Conservation (phyloP, 2,329 filamentous ascomycete genomes). For the Ascochyta pisi region DNA sequence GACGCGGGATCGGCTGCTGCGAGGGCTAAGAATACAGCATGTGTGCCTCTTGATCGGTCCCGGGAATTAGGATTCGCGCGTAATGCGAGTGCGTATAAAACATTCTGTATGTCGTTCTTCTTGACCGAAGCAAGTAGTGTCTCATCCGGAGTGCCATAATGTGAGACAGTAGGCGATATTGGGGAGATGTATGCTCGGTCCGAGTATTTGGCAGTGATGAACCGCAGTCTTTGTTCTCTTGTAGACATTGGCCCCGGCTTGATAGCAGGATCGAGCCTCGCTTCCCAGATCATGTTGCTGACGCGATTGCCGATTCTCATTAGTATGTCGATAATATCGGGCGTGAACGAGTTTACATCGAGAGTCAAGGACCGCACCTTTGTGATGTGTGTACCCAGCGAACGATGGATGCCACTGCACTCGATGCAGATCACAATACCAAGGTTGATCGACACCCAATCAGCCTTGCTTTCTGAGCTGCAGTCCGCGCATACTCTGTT, state of each 20-base stretch:
- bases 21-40: constrained; percentile 87
- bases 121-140: constrained; percentile 91
- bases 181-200: constrained; percentile 82
- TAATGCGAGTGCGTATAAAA: constrained; percentile 87
- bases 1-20: constrained; percentile 90
- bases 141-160: constrained; percentile 82
- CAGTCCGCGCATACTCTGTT: constrained; percentile 96
- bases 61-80: constrained; percentile 79
- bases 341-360: constrained; percentile 94
- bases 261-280: constrained; percentile 72
- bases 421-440: constrained; percentile 97
- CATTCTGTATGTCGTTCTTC: constrained; percentile 92
- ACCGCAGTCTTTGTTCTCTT: constrained; percentile 88
- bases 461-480: constrained; percentile 87
- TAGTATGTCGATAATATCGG: constrained; percentile 94
- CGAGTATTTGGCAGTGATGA: constrained; percentile 94
- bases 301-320: constrained; percentile 91
- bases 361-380: constrained; percentile 95
- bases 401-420: constrained; percentile 96
- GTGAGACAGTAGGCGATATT: constrained; percentile 75
- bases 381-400: constrained; percentile 94
- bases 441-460: constrained; percentile 98
- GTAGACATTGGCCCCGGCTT: constrained; percentile 82
- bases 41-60: constrained; percentile 87
- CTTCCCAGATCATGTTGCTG: constrained; percentile 97